A percentile compares a stretch with the other conserved stretches of the same genome.
These are phyloP conservation scores for Magnusiomyces tetraspermus DNA, from an alignment of 1,139 yeast genomes.

Conservation along the genomic window DNA sequence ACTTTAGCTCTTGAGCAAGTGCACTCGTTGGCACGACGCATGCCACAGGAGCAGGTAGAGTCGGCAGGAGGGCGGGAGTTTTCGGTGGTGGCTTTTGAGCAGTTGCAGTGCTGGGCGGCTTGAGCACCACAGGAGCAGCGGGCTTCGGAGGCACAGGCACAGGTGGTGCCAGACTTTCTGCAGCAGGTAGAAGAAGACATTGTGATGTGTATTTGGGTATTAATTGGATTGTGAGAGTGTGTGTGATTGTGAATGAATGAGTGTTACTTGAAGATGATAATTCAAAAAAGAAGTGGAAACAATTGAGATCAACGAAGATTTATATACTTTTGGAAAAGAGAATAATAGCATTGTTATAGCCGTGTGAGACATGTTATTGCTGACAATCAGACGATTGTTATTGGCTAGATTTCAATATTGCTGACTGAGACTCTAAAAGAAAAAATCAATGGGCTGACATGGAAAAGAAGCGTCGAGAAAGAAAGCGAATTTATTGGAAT, in stretches of 20 bases:
- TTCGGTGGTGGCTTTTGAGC: slow-evolving; percentile 31
- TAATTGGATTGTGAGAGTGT: not conserved
- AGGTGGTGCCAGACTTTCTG: slow-evolving; percentile 27
- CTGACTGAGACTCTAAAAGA: no score
- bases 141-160: slow-evolving; percentile 36
- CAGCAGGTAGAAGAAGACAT: slow-evolving; percentile 26
- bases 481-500: no score
- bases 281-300: not conserved
- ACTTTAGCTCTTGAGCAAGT: slow-evolving; percentile 33
- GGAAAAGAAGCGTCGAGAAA: no score
- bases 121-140: slow-evolving; percentile 37
- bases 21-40: slow-evolving; percentile 29
- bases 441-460: no score
- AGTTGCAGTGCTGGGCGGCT: slow-evolving; percentile 35
- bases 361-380: no score
- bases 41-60: slow-evolving; percentile 35
- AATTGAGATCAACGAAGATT: not conserved
- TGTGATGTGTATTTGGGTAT: not conserved
- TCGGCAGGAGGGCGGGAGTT: slow-evolving; percentile 25
- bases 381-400: no score
- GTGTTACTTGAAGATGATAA: not conserved
- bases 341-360: no score
- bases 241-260: not conserved
- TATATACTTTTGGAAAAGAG: not conserved
- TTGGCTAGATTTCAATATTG: no score